phyloP scores from a whole-genome alignment of 345 rosid genomes.

The thale cress (Arabidopsis thaliana) region DNA sequence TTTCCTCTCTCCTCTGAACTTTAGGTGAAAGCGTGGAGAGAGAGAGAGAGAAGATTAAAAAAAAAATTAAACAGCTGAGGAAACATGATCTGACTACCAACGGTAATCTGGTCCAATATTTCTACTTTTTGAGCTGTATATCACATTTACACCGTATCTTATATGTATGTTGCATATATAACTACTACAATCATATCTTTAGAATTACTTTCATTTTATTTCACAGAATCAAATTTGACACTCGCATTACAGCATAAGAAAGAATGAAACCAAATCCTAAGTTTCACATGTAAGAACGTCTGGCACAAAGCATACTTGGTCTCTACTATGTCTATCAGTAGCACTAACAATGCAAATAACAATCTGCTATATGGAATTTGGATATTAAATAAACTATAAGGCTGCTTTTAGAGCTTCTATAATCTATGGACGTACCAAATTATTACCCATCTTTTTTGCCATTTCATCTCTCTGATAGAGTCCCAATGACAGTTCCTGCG shows the following conservation, averaged over 20 bases:
- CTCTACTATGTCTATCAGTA: slow-evolving; percentile 25
- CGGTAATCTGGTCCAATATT: slow-evolving; percentile 20
- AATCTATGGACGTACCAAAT: slow-evolving; percentile 64
- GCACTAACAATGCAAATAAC: slow-evolving; percentile 30
- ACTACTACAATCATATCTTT: slow-evolving; percentile 2
- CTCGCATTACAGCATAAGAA: slow-evolving; percentile 19
- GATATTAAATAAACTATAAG: slow-evolving; percentile 34
- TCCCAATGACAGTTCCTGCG: slow-evolving; percentile 81
- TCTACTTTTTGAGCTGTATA: slow-evolving; percentile 32
- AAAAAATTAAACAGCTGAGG: slow-evolving; percentile 34
- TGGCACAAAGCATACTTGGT: slow-evolving; percentile 24
- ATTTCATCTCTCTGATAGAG: slow-evolving; percentile 69
- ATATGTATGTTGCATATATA: not conserved
- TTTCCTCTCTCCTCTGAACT: slow-evolving; percentile 31
- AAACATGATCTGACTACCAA: slow-evolving; percentile 33
- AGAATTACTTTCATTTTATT: not conserved
- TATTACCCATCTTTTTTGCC: slow-evolving; percentile 60
- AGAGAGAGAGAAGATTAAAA: not conserved
- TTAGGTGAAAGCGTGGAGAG: slow-evolving; percentile 36
- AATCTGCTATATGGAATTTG: slow-evolving; percentile 22
- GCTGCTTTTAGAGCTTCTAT: slow-evolving; percentile 35
- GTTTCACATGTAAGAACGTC: slow-evolving; percentile 23
- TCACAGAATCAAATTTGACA: slow-evolving; percentile 30
- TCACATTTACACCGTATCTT: slow-evolving; percentile 2
- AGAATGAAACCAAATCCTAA: slow-evolving; percentile 21